phyloP scores from a whole-genome alignment of 805 yeast species.

The Ogataea thermomethanolica region DNA sequence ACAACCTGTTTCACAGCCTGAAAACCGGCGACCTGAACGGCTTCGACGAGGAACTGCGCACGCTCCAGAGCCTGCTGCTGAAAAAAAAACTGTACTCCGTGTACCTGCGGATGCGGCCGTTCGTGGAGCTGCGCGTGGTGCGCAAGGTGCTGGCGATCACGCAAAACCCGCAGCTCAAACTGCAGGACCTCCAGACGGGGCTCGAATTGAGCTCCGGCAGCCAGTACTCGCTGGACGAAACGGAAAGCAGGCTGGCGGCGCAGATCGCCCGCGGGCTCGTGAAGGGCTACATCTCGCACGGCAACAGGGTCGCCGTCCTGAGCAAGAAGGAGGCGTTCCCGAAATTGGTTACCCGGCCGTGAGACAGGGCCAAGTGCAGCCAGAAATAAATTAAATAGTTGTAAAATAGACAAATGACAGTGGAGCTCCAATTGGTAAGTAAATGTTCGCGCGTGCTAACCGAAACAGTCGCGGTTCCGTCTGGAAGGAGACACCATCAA shows the following conservation, averaged over 20 bases:
- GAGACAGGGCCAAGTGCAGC: constrained; percentile 10
- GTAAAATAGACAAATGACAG: constrained; percentile 18
- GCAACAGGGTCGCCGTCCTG: constrained; percentile 67
- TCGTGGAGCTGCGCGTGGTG: constrained; percentile 50
- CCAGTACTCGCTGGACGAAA: constrained; percentile 42
- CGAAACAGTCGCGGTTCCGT: constrained; percentile 30
- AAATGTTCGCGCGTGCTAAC: constrained; percentile 4
- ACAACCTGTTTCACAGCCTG: constrained; percentile 47
- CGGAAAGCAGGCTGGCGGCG: constrained; percentile 68
- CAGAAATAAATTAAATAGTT: constrained; percentile 4
- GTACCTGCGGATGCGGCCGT: constrained; percentile 47
- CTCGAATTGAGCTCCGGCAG: constrained; percentile 17
- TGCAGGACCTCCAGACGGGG: constrained; percentile 11
- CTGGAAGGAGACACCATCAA: constrained; percentile 65
- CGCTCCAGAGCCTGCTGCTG: constrained; percentile 50
- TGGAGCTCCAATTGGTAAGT: constrained; percentile 26
- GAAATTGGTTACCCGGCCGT: constrained; percentile 23
- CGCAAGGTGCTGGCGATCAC: constrained; percentile 36
- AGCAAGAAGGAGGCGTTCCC: constrained; percentile 78
- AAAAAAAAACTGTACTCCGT: constrained; percentile 58
- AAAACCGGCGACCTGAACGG: constrained; percentile 51
- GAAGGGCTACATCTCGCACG: constrained; percentile 81
- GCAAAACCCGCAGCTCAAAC: constrained; percentile 21
- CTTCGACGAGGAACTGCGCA: constrained; percentile 44
- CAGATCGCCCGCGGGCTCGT: constrained; percentile 57